A percentile compares a stretch with the other conserved stretches of the same genome.
phyloP scores from a whole-genome alignment of 495 filamentous ascomycete genomes.

The Hypoxylon trugodes region DNA sequence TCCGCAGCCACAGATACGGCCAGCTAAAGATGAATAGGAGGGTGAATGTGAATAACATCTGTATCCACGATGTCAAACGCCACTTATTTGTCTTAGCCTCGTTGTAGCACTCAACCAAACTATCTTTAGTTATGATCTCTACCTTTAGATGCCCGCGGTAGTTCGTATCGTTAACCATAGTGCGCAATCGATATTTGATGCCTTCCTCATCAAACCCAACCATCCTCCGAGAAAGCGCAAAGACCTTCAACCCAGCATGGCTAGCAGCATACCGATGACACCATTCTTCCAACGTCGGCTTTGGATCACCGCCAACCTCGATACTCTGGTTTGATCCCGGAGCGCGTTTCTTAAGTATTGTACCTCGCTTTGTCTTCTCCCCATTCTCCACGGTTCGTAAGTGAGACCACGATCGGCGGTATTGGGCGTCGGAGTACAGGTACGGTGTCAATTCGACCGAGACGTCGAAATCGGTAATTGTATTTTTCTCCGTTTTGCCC shows the following conservation, averaged over 20 bases:
- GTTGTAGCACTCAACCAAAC: slow-evolving; percentile 62
- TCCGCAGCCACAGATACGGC: slow-evolving; percentile 69
- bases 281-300: slow-evolving; percentile 62
- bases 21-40: slow-evolving; percentile 70
- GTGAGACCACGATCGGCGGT: slow-evolving; percentile 39
- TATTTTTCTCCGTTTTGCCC: slow-evolving; percentile 87
- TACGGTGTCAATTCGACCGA: slow-evolving; percentile 59
- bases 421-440: slow-evolving; percentile 52
- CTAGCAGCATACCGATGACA: slow-evolving; percentile 64
- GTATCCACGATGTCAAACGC: slow-evolving; percentile 64
- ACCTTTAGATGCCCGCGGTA: slow-evolving; percentile 66
- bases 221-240: slow-evolving; percentile 60
- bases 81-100: slow-evolving; percentile 62
- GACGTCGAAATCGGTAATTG: slow-evolving; percentile 81
- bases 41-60: slow-evolving; percentile 66
- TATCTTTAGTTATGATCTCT: slow-evolving; percentile 59
- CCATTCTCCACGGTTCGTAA: slow-evolving; percentile 51
- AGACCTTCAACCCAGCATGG: slow-evolving; percentile 57
- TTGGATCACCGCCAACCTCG: slow-evolving; percentile 45
- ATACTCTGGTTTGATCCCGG: slow-evolving; percentile 50
- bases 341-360: slow-evolving; percentile 49
- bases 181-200: slow-evolving; percentile 53
- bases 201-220: slow-evolving; percentile 59
- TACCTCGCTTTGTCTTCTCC: slow-evolving; percentile 54
- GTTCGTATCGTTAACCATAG: slow-evolving; percentile 63